phyloP scores from a whole-genome alignment of 1,284 basidiomycete genomes.

The Xerocomus amazonicus region DNA sequence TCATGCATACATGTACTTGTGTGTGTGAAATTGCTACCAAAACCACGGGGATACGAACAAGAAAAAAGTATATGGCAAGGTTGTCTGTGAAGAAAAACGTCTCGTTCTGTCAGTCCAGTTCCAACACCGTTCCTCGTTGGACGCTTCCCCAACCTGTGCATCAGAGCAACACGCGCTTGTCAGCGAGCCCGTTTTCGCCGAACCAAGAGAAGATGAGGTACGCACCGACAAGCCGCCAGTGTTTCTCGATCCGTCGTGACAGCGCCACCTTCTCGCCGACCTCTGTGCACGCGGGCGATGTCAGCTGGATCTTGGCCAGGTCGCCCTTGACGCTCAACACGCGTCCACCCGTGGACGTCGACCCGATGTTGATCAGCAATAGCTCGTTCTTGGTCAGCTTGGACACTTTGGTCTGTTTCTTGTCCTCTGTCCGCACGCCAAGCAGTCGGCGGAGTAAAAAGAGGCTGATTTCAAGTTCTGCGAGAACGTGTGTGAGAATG shows the following conservation, averaged over 20 bases:
- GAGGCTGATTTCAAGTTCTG: constrained; percentile 86
- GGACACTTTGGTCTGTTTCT: constrained; percentile 95
- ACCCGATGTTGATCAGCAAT: constrained; percentile 91
- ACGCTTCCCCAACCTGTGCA: constrained; percentile 54
- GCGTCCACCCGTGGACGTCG: constrained; percentile 90
- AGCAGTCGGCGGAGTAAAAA: constrained; percentile 92
- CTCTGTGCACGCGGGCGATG: constrained; percentile 90
- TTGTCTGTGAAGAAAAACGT: too few relatives aligned
- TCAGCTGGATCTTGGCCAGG: constrained; percentile 88
- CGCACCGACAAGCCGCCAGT: constrained; percentile 88
- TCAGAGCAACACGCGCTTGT: too few relatives aligned
- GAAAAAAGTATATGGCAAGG: too few relatives aligned
- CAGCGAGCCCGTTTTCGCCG: too few relatives aligned
- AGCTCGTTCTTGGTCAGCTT: constrained; percentile 94
- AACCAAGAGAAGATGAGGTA: constrained; percentile 18
- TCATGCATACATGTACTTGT: too few relatives aligned
- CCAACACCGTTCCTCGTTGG: constrained; percentile 52
- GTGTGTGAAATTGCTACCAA: too few relatives aligned
- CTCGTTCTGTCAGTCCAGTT: constrained; percentile 41
- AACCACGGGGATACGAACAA: too few relatives aligned
- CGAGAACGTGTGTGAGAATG: not conserved
- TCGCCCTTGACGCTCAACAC: constrained; percentile 91
- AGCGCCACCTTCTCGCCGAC: constrained; percentile 94
- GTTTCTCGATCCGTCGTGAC: constrained; percentile 92
- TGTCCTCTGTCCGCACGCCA: constrained; percentile 98